Evolutionary conservation across 164 flowering plant genomes (phyloP).

Genomic region (Stephania japonica): DNA sequence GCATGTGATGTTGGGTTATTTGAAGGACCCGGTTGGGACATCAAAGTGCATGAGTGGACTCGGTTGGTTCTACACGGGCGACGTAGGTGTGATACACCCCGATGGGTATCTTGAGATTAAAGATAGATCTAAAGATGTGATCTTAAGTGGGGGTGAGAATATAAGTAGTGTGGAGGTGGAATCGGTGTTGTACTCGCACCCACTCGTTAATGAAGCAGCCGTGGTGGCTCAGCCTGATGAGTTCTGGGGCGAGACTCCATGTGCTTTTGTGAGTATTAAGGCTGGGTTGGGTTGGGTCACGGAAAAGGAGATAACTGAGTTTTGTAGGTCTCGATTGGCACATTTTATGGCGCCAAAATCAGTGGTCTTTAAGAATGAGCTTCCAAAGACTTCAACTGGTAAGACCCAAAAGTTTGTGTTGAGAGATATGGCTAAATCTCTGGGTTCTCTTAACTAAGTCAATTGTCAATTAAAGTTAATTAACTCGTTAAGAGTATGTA

Average conservation of each 20-base stretch:
- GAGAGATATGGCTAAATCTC: too few relatives aligned
- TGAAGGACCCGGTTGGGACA: conserved; percentile 32
- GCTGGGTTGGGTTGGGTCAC: conserved; percentile 22
- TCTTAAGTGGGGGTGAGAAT: conserved; percentile 53
- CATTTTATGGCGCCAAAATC: too few relatives aligned
- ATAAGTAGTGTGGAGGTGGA: conserved; percentile 53
- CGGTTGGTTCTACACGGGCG: conserved; percentile 40
- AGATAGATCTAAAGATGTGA: conserved; percentile 40
- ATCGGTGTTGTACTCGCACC: too few relatives aligned
- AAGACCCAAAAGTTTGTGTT: too few relatives aligned
- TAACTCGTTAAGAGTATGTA: too few relatives aligned
- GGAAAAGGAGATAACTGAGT: conserved; percentile 35
- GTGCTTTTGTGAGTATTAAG: too few relatives aligned
- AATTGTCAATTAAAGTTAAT: too few relatives aligned
- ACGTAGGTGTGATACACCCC: conserved; percentile 37
- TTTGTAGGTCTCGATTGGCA: conserved; percentile 29
- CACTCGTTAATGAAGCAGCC: conserved; percentile 44
- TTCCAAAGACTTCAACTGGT: too few relatives aligned
- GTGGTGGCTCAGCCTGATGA: conserved; percentile 49
- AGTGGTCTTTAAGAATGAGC: too few relatives aligned
- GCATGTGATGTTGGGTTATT: conserved; percentile 32
- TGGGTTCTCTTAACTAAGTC: too few relatives aligned
- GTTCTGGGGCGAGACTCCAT: conserved; percentile 54
- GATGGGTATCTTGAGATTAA: conserved; percentile 39
- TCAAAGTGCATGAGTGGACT: conserved; percentile 14